Evolutionary conservation across 1,284 basidiomycete genomes (phyloP).

Genomic region (Vanrija sp.): DNA sequence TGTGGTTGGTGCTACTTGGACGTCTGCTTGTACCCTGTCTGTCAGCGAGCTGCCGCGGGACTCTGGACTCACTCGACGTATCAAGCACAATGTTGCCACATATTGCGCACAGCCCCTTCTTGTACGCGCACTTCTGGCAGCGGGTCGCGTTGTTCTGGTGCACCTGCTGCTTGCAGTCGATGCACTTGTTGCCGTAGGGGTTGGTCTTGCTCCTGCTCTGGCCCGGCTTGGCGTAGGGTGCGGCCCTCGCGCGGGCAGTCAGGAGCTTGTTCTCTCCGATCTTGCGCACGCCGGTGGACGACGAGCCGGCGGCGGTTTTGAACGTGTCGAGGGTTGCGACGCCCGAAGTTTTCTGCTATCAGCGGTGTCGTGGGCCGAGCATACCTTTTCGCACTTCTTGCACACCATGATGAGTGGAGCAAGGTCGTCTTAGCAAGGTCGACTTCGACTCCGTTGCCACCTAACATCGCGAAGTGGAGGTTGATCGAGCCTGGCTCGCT

Average conservation of each 20-base stretch:
- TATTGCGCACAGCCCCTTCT: slow-evolving; percentile 49
- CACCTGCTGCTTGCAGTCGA: slow-evolving; percentile 48
- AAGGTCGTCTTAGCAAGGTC: not conserved
- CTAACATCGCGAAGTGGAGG: not conserved
- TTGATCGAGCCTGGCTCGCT: not conserved
- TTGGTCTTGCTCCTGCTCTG: slow-evolving; percentile 31
- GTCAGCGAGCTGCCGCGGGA: not conserved
- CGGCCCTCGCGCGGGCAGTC: slow-evolving; percentile 32
- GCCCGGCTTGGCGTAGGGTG: slow-evolving; percentile 39
- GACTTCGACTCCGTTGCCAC: not conserved
- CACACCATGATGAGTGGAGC: slow-evolving; percentile 41
- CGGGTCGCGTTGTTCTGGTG: slow-evolving; percentile 45
- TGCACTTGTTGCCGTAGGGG: slow-evolving; percentile 47
- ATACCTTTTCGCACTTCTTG: slow-evolving; percentile 51
- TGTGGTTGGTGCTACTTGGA: slow-evolving; percentile 22
- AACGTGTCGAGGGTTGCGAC: slow-evolving; percentile 44
- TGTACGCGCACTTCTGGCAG: slow-evolving; percentile 50
- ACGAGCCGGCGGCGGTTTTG: slow-evolving; percentile 22
- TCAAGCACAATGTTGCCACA: slow-evolving; percentile 47
- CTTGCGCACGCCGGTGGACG: slow-evolving; percentile 37
- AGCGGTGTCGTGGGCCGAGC: slow-evolving; percentile 1
- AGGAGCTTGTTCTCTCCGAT: slow-evolving; percentile 51
- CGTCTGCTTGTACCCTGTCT: slow-evolving; percentile 40
- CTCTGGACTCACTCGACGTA: slow-evolving; percentile 28
- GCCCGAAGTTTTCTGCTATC: slow-evolving; percentile 44